Evolutionary conservation across 352 stramenopile species (phyloP), one percentile per base, ranked within the genome.

Genomic region (Phytophthora sojae): DNA sequence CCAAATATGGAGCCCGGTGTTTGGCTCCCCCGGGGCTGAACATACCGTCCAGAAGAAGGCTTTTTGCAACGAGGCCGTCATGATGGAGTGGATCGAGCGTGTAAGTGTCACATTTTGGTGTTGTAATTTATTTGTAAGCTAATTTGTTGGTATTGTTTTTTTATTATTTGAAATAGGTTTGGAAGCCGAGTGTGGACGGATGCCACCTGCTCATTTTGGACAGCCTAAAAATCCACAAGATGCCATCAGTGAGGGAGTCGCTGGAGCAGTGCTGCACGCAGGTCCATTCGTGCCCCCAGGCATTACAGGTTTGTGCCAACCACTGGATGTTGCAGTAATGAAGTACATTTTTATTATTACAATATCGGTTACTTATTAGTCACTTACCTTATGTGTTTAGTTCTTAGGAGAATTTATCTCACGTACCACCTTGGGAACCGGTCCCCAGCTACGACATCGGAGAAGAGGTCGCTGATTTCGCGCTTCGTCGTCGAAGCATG

Each of bases 1-100:
- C 7, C 37, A 55, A 2, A 55, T 71, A 4, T 71, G 56, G 35
- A 61, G 50, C n/a, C 56, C 64, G 26, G 25, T 14, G 11, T 65
- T 65, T 49, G 37, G 37, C 0, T 26, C 30, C 14, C 4, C 55
- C 21, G 1, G 17, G 1, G 55, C 26, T 17, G 49, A 71, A 5
- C 55, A 71, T 39, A 71, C 49, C 11, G 64, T 66, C 17, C 42
- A 68, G 6, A 64, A 71, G 14, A 71, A 61, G 19, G n/a, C 56
- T 0, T 71, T 37, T 37, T 71, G 56, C 64, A 61, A 57, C 25
- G 51, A 60, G 49, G 17, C 47, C 1, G 50, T 71, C 15, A 64
- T 71, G 64, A 45, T 47, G n/a, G 42, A 71, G 49, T 68, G 51
- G 26, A 57, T 68, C 42, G 26, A 68, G 51, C 21, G 21, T 0